Conservation (phyloP, 1,284 basidiomycete genomes). For the Inonotus hispidus region DNA sequence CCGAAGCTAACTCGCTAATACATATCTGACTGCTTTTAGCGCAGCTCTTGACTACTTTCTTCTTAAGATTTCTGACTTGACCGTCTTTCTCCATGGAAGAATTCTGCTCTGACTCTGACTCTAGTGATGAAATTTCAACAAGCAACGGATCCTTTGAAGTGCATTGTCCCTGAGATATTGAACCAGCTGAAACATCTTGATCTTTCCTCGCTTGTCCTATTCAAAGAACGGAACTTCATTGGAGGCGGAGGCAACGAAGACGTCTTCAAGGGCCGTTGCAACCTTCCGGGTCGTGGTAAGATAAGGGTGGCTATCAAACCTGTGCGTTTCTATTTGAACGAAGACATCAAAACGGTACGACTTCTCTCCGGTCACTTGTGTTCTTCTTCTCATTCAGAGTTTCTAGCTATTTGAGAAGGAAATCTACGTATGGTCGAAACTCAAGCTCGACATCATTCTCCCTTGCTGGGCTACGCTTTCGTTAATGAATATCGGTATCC, state of each 20-base stretch:
- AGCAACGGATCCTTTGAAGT: background rate
- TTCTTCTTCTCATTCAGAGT: background rate
- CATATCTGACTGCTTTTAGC: too few relatives aligned
- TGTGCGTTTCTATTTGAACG: conserved; percentile 9
- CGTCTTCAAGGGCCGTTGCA: background rate
- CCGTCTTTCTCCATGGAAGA: too few relatives aligned
- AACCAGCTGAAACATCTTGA: background rate
- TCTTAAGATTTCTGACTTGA: too few relatives aligned
- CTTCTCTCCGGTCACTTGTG: background rate
- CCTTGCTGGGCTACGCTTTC: conserved; percentile 9
- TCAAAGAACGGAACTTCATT: conserved; percentile 1
- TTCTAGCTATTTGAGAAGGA: conserved; percentile 5
- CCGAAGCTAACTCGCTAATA: too few relatives aligned
- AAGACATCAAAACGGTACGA: conserved; percentile 4
- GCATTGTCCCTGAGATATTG: background rate
- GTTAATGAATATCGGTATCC: conserved; percentile 5
- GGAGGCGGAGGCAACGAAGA: conserved; percentile 1
- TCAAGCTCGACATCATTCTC: conserved; percentile 4
- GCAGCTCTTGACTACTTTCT: too few relatives aligned
- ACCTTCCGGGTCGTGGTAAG: background rate
- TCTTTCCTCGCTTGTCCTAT: background rate
- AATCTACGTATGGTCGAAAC: conserved; percentile 11
- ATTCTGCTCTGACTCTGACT: background rate
- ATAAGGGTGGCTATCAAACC: conserved; percentile 2
- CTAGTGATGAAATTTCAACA: background rate